Conservation (phyloP, 2,329 filamentous ascomycete genomes). For the Verticillium zaregamsianum region DNA sequence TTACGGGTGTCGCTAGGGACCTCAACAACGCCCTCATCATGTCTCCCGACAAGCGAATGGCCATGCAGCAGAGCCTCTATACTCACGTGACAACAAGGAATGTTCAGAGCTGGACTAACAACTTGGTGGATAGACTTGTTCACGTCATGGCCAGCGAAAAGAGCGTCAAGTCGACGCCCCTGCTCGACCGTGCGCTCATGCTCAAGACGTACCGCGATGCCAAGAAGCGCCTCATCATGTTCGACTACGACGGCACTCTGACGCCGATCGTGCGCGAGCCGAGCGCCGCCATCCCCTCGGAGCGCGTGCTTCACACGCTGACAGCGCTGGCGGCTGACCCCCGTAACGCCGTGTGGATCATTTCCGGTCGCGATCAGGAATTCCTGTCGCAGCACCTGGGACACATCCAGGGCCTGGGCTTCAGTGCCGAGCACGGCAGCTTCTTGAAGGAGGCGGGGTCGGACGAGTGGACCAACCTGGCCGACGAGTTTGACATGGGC, state of each 20-base stretch:
- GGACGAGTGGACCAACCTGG: conserved; percentile 82
- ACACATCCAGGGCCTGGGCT: conserved; percentile 83
- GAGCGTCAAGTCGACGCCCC: conserved; percentile 71
- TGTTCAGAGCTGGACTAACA: conserved; percentile 80
- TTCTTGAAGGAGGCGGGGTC: conserved; percentile 81
- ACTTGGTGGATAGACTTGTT: conserved; percentile 73
- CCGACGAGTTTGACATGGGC: conserved; percentile 81
- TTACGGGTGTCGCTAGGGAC: conserved; percentile 75
- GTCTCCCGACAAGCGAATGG: conserved; percentile 58
- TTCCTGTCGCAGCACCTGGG: conserved; percentile 90
- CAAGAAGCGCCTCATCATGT: conserved; percentile 87
- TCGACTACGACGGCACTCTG: conserved; percentile 96
- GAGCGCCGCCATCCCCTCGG: conserved; percentile 80
- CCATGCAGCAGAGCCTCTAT: conserved; percentile 73
- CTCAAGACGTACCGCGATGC: conserved; percentile 71
- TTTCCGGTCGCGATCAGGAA: conserved; percentile 87
- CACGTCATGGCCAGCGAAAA: conserved; percentile 75
- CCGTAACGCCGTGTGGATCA: conserved; percentile 93
- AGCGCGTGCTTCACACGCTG: conserved; percentile 74
- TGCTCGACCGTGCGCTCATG: conserved; percentile 70
- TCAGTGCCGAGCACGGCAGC: conserved; percentile 94
- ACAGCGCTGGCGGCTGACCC: conserved; percentile 75
- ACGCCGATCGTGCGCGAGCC: conserved; percentile 94
- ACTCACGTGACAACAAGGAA: conserved; percentile 81
- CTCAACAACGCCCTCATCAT: conserved; percentile 81